Base-by-base conservation (phyloP, 257 asterid species). In the Parsonsia alboflavescens region DNA sequence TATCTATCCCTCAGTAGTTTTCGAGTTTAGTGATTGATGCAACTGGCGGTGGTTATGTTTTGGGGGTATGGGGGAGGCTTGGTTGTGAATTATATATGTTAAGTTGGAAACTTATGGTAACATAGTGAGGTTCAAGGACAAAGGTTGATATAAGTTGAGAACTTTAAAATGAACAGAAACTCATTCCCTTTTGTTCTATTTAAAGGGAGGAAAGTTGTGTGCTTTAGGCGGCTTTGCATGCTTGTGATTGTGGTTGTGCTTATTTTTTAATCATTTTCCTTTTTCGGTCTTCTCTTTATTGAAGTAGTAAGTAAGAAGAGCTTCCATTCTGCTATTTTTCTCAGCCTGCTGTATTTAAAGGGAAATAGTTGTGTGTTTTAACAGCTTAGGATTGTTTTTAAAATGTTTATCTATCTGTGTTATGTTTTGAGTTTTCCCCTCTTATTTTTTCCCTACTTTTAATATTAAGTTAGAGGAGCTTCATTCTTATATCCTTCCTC, bases 311-410 rank as follows among this genome's bases (percentile, higher is more conserved):
- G 26, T 41, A 7, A 71, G 42, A 33, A 6, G 46, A 36, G 63
- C 41, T 64, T 59, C 72, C 72, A 64, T 36, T 74, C 48, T 44
- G 66, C 45, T 9, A 28, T 59, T 26, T n/a, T 17, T 52, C 21
- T 48, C 8, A 13, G 24, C 46, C 21, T 19, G 4, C 44, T 41
- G 44, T 6, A 41, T 44, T 8, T 44, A 44, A 44, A 44, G 48
- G 8, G 48, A 44, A 44, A 6, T 5, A 44, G 48, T 44, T 44
- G 48, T 16, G 8, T 54, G 11, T 21, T 21, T 5, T 53, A 19
- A 19, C 24, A 53, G 58, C n/a, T 19, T 21, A 17, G 58, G 58
- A 53, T 53, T 0, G 59, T 54, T 54, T 54, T 54, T 24, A 19
- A 54, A 52, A 52, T 50, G 57, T 8, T 11, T 21, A 24, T 54